Conservation (phyloP, 2,329 filamentous ascomycete species). For the Clonostachys chloroleuca region DNA sequence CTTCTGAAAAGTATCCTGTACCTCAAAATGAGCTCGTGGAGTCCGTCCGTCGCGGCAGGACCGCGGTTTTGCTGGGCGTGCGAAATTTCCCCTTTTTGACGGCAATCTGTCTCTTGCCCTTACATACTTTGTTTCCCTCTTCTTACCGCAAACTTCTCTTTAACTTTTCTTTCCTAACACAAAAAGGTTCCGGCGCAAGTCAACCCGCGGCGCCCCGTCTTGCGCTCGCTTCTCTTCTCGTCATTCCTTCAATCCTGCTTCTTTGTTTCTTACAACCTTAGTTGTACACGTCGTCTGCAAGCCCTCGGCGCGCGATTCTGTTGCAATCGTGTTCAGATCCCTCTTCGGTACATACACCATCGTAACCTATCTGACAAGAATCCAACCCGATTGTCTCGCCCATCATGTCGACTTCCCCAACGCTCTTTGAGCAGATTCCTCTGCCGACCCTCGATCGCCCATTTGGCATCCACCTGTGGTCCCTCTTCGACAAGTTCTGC, state of each 20-base stretch:
- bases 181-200: background rate
- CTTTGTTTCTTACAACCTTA: conserved; percentile 15
- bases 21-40: too few species aligned
- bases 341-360: background rate
- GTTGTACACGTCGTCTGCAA: conserved; percentile 4
- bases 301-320: too few species aligned
- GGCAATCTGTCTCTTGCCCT: background rate
- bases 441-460: conserved; percentile 83
- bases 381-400: conserved; percentile 8
- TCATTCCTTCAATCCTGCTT: conserved; percentile 23
- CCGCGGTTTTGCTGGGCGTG: conserved; percentile 4
- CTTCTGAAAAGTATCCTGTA: too few species aligned
- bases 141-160: background rate
- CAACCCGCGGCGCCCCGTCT: conserved; percentile 3
- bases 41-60: background rate
- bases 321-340: background rate
- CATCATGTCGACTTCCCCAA: conserved; percentile 32
- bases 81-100: conserved; percentile 30
- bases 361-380: background rate
- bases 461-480: conserved; percentile 90
- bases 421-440: conserved; percentile 53
- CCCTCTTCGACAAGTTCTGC: conserved; percentile 77
- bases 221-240: conserved; percentile 24
- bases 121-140: conserved; percentile 1
- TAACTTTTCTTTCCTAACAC: conserved; percentile 9